These are phyloP conservation scores for Globisporangium solare DNA, from an alignment of 352 stramenopile species.

Conservation along the genomic window DNA sequence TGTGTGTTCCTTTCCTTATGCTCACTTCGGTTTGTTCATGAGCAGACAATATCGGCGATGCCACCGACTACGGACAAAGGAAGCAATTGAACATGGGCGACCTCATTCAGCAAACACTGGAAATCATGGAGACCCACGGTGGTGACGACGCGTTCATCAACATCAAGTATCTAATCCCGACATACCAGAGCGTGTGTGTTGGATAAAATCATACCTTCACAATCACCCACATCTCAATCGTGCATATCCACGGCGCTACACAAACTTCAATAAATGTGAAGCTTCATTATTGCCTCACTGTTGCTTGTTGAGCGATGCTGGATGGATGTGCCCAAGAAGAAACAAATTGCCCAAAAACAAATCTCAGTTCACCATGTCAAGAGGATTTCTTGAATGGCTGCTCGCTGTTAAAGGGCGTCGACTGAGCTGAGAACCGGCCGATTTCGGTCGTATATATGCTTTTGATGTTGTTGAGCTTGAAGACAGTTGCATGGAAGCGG, in stretches of 20 bases:
- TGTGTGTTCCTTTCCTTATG: not conserved
- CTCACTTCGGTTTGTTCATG: not conserved
- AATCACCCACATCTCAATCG: not conserved
- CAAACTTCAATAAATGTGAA: conserved; percentile 7
- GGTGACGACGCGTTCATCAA: conserved; percentile 98
- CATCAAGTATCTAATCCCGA: conserved; percentile 97
- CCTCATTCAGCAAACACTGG: conserved; percentile 95
- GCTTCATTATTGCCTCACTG: not conserved
- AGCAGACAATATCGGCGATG: conserved; percentile 93
- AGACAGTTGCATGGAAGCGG: not conserved
- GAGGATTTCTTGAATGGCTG: not conserved
- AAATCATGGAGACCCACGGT: conserved; percentile 95
- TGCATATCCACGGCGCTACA: conserved; percentile 6
- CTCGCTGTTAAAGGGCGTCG: not conserved
- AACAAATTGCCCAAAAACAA: no score
- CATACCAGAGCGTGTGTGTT: conserved; percentile 92
- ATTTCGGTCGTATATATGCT: conserved; percentile 20
- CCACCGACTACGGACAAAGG: conserved; percentile 95
- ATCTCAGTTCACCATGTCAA: no score
- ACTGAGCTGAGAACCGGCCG: conserved; percentile 10
- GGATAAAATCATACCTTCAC: conserved; percentile 22
- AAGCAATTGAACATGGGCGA: conserved; percentile 95
- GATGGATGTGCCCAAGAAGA: no score
- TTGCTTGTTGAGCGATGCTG: not conserved
- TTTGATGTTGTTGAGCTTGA: not conserved